These are phyloP conservation scores for Leucocoprinus leucothites DNA, from an alignment of 768 basidiomycete genomes.

Conservation along the genomic window DNA sequence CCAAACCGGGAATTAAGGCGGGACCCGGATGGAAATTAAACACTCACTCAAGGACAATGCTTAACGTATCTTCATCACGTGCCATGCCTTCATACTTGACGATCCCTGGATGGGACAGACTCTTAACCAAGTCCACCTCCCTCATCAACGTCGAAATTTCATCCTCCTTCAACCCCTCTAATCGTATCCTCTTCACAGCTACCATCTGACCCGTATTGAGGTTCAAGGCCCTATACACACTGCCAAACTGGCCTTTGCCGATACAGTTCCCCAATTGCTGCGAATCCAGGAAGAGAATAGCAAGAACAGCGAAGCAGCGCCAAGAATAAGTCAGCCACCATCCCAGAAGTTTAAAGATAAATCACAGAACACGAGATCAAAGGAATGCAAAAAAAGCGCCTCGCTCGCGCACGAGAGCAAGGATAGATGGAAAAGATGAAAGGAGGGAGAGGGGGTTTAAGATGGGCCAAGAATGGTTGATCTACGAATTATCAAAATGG, in stretches of 20 bases:
- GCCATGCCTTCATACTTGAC: constrained; percentile 98
- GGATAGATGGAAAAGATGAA: neutral
- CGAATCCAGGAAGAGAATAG: neutral
- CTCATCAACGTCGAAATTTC: constrained; percentile 90
- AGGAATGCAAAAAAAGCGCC: neutral
- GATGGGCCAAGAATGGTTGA: neutral
- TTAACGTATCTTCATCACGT: constrained; percentile 82
- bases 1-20: constrained; percentile 1
- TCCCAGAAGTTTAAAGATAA: constrained; percentile 3
- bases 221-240: constrained; percentile 93
- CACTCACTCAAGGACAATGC: constrained; percentile 91
- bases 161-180: constrained; percentile 87
- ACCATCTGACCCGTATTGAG: constrained; percentile 94
- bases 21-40: constrained; percentile 13
- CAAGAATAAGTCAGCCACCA: constrained; percentile 6
- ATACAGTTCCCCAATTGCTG: constrained; percentile 99
- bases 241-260: constrained; percentile 94
- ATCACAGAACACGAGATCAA: constrained; percentile 15
- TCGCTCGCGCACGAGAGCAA: neutral
- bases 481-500: neutral
- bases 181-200: constrained; percentile 95
- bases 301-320: neutral
- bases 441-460: constrained; percentile 6
- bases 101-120: constrained; percentile 90
- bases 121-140: constrained; percentile 91